A percentile compares a stretch with the other conserved stretches of the same genome.
These are phyloP conservation scores for Nadsonia fulvescens DNA, from an alignment of 805 yeast genomes.

Conservation along the genomic window DNA sequence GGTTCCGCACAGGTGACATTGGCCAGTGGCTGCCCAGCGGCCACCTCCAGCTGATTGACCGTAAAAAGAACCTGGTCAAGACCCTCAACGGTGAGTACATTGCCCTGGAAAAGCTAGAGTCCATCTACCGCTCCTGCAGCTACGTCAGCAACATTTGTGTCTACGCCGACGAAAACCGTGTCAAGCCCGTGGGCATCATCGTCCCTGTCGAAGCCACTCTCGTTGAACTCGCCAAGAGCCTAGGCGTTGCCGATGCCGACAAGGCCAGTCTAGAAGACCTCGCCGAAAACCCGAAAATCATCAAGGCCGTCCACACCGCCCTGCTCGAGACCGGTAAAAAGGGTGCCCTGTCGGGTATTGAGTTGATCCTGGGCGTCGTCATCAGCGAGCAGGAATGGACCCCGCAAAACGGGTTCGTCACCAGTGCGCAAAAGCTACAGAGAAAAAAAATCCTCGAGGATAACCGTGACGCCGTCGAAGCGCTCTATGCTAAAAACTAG, in stretches of 20 bases:
- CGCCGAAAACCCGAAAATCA: conserved; percentile 38
- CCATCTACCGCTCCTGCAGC: conserved; percentile 70
- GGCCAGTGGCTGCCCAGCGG: conserved; percentile 83
- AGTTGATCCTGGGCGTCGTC: conserved; percentile 61
- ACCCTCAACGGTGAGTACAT: conserved; percentile 94
- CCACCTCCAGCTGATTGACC: conserved; percentile 68
- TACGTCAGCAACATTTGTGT: conserved; percentile 72
- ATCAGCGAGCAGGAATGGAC: conserved; percentile 90
- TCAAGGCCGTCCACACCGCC: conserved; percentile 33
- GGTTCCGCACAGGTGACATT: conserved; percentile 96
- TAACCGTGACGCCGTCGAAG: conserved; percentile 49
- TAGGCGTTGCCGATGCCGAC: conserved; percentile 35
- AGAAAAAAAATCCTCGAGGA: conserved; percentile 70
- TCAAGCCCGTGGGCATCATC: conserved; percentile 83
- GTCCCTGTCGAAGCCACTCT: conserved; percentile 61
- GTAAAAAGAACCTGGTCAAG: conserved; percentile 90
- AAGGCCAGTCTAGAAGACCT: conserved; percentile 24
- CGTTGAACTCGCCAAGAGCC: conserved; percentile 38
- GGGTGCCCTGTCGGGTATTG: conserved; percentile 75
- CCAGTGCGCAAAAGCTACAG: conserved; percentile 92
- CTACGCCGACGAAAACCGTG: conserved; percentile 75
- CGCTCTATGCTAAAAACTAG: conserved; percentile 31
- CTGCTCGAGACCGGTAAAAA: conserved; percentile 58
- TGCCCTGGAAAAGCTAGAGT: conserved; percentile 87
- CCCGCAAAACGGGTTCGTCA: conserved; percentile 83